These are phyloP conservation scores for Fusarium heterosporum DNA, from an alignment of 2,329 filamentous ascomycete species.

Conservation along the genomic window DNA sequence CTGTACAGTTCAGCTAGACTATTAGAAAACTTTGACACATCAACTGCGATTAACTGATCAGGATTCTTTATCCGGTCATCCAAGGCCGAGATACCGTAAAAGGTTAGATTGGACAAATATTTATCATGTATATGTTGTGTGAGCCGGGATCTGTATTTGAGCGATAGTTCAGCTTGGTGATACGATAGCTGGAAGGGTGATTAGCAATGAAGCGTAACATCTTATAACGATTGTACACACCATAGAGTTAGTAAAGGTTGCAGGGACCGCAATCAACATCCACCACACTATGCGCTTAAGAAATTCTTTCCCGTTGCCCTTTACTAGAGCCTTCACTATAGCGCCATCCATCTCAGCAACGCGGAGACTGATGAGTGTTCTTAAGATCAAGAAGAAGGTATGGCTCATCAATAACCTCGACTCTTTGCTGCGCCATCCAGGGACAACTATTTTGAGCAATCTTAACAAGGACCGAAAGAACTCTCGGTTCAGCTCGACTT, in stretches of 20 bases:
- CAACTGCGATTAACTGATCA: slow-evolving; percentile 95
- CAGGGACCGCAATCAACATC: slow-evolving; percentile 97
- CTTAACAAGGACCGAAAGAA: slow-evolving; percentile 79
- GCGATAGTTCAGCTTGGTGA: slow-evolving; percentile 92
- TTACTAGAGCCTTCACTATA: slow-evolving; percentile 90
- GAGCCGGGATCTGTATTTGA: slow-evolving; percentile 91
- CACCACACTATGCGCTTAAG: slow-evolving; percentile 91
- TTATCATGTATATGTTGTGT: slow-evolving; percentile 96
- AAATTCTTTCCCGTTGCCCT: slow-evolving; percentile 92
- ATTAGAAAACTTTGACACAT: slow-evolving; percentile 96
- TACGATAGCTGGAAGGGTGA: slow-evolving; percentile 78
- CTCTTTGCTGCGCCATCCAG: slow-evolving; percentile 90
- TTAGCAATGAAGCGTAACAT: slow-evolving; percentile 18
- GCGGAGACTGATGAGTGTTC: slow-evolving; percentile 93
- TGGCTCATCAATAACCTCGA: slow-evolving; percentile 87
- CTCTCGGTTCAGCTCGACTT: slow-evolving; percentile 92
- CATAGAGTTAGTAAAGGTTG: slow-evolving; percentile 99
- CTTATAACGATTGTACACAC: slow-evolving; percentile 60
- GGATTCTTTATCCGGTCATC: slow-evolving; percentile 99
- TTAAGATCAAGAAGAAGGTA: slow-evolving; percentile 89
- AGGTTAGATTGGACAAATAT: slow-evolving; percentile 97
- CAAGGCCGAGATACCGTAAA: slow-evolving; percentile 93
- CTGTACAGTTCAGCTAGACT: slow-evolving; percentile 95
- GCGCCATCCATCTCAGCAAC: slow-evolving; percentile 96
- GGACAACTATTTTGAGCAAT: slow-evolving; percentile 87